These are phyloP conservation scores for Paracorniculantispora psalliotae DNA, from an alignment of 2,329 filamentous ascomycete species.

Conservation along the genomic window DNA sequence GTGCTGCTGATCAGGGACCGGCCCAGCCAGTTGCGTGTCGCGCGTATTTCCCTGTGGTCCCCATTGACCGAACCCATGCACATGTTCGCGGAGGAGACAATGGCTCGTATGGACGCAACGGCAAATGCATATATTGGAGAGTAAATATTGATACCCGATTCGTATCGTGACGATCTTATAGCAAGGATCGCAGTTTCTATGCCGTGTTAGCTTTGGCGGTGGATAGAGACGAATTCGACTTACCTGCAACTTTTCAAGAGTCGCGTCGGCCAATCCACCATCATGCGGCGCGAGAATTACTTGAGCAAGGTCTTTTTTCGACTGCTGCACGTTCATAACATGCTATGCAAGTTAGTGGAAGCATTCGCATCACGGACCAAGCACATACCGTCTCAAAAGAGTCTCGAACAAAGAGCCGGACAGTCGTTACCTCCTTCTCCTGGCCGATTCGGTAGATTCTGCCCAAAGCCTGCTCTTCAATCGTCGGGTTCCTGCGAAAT, in stretches of 20 bases:
- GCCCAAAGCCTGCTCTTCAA: conserved; percentile 38
- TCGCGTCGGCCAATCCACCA: not conserved
- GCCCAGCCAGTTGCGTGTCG: no score
- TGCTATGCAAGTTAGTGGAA: not conserved
- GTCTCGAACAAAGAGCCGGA: conserved; percentile 31
- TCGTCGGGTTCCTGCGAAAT: conserved; percentile 31
- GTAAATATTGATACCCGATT: not conserved
- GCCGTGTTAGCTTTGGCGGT: not conserved
- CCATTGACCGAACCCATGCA: no score
- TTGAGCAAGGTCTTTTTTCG: conserved; percentile 9
- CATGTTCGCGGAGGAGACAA: not conserved
- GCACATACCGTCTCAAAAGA: conserved; percentile 31
- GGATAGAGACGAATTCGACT: not conserved
- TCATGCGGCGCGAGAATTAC: conserved; percentile 9
- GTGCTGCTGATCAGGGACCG: no score
- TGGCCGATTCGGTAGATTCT: conserved; percentile 32
- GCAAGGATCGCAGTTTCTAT: not conserved
- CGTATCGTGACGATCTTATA: not conserved
- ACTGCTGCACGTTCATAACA: conserved; percentile 11
- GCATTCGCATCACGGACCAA: not conserved
- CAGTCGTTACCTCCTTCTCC: conserved; percentile 29
- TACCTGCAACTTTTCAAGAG: not conserved
- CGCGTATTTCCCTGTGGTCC: no score
- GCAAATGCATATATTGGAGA: not conserved
- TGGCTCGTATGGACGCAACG: not conserved